phyloP scores from a whole-genome alignment of 768 basidiomycete genomes.

The Boletales sp. region DNA sequence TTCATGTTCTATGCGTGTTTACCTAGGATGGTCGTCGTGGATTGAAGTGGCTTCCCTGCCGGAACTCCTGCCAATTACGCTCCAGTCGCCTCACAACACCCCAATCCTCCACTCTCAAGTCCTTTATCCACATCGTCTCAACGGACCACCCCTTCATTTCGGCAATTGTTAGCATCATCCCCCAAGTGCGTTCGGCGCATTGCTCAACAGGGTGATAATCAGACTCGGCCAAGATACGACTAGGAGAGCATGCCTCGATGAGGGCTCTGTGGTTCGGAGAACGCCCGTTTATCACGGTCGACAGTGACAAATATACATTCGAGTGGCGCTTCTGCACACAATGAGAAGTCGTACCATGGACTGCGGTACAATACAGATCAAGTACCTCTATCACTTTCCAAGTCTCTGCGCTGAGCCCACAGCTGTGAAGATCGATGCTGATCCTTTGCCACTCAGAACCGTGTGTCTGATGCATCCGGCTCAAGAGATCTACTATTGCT shows the following conservation, averaged over 20 bases:
- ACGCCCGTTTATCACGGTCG: constrained; percentile 78
- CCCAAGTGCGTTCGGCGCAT: constrained; percentile 65
- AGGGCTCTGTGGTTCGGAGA: constrained; percentile 61
- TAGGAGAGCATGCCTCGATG: constrained; percentile 57
- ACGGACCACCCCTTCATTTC: constrained; percentile 73
- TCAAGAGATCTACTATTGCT: constrained; percentile 64
- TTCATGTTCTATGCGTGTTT: neutral
- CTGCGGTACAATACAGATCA: neutral
- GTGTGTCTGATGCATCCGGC: constrained; percentile 54
- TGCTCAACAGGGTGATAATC: constrained; percentile 71
- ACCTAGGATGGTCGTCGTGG: neutral
- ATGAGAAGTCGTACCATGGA: constrained; percentile 7
- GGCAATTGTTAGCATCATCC: constrained; percentile 70
- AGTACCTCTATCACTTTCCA: constrained; percentile 73
- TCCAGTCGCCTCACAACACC: constrained; percentile 67
- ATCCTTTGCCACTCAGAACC: constrained; percentile 58
- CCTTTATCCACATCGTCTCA: constrained; percentile 55
- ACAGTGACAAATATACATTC: constrained; percentile 86
- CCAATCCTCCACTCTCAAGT: constrained; percentile 39
- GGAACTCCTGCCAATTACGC: constrained; percentile 69
- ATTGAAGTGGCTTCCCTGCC: constrained; percentile 40
- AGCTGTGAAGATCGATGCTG: constrained; percentile 89
- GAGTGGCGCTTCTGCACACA: constrained; percentile 54
- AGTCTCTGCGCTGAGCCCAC: constrained; percentile 75
- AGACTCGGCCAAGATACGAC: constrained; percentile 81